Evolutionary conservation across 2,329 filamentous ascomycete genomes (phyloP), one percentile per base, ranked within the genome.

Genomic region (Ilyonectria mors-panacis): DNA sequence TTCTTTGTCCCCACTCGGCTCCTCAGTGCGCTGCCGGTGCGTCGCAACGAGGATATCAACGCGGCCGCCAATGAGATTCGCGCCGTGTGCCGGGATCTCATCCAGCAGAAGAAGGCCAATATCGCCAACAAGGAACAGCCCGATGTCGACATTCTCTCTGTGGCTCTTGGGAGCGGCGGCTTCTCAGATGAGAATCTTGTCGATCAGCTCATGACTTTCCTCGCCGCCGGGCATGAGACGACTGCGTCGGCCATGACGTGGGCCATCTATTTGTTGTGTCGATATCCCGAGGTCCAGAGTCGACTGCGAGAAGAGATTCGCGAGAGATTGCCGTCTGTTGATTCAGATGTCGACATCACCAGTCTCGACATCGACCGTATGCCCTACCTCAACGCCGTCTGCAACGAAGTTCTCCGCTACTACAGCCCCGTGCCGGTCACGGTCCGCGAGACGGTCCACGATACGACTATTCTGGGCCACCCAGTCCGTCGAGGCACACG

Each of bases 151-250:
- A 96, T 97, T 65, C 84, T 97, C 37, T 94, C 92, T 1, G 92
- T 95, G 0, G 94, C 94, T 17, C 84, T 97, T 54, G 88, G 91
- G 77, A 94, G 90, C 44, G 93, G 92, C 53, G 89, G 85, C 6
- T 96, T 97, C 80, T 87, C 83, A 13, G 93, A 96, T 69, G 92
- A 94, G 55, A 90, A 94, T 67, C 87, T 97, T n/a, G 88, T 94
- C 39, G 92, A 96, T 78, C 94, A 97, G 81, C 88, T 96, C 77
- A 96, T 97, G 93, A 97, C 93, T 0, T 96, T 97, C 83, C 87
- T 97, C 6, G 92, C 92, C 1, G 94, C 94, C 0, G 92, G 91
- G 23, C 93, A 95, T 78, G 93, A 95, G 81, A 95, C 93, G 1
- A 95, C 93, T 0, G 89, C 93, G 1, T 87, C 90, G 1, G 87